Conservation (phyloP, 169 alveolate genomes). For the Cryptosporidium muris region DNA sequence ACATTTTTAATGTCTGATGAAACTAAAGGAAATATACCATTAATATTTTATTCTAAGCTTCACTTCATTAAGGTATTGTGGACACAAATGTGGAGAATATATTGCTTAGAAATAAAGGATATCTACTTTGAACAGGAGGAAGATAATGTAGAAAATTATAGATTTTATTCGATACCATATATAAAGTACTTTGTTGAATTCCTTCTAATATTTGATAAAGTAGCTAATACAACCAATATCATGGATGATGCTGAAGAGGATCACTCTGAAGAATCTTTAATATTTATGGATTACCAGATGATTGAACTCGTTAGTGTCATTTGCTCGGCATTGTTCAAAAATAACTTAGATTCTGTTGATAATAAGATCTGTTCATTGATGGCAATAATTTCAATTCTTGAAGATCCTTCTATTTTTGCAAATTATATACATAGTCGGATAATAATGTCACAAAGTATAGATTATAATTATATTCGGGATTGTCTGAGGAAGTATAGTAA, state of each 20-base stretch:
- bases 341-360: constrained; percentile 7
- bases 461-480: constrained; percentile 44
- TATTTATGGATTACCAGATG: not conserved
- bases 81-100: constrained; percentile 25
- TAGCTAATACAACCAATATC: not conserved
- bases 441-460: constrained; percentile 11
- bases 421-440: constrained; percentile 36
- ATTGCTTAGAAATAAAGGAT: constrained; percentile 13
- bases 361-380: constrained; percentile 14
- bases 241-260: not conserved
- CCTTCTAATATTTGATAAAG: constrained; percentile 30
- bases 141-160: constrained; percentile 8
- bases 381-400: constrained; percentile 60
- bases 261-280: not conserved
- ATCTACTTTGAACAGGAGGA: not conserved
- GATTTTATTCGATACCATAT: constrained; percentile 27
- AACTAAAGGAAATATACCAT: constrained; percentile 7
- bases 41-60: constrained; percentile 1
- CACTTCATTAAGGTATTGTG: not conserved
- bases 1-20: constrained; percentile 13
- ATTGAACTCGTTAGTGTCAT: constrained; percentile 29
- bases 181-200: constrained; percentile 21
- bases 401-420: constrained; percentile 33
- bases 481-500: constrained; percentile 40
- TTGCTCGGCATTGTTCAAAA: constrained; percentile 12